Evolutionary conservation across 768 basidiomycete genomes (phyloP), one percentile per base, ranked within the genome.

Genomic region (Ramaria sp.): DNA sequence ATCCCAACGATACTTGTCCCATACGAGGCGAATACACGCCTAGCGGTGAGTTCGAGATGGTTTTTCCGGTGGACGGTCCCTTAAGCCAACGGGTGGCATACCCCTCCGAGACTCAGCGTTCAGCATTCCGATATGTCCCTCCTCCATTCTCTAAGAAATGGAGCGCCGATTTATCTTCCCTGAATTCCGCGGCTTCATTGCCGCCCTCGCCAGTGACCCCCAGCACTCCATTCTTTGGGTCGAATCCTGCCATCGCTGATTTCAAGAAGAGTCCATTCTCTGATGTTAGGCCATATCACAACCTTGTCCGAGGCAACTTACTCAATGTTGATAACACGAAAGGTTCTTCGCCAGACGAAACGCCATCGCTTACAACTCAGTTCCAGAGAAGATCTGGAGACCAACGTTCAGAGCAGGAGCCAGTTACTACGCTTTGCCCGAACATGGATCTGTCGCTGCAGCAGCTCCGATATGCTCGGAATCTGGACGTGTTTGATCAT

Each of bases 401-500:
- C 39, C 20, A 1, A 22, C 39, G 5, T 41, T 6, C 18, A 9
- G 28, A 28, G 45, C 45, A 47, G 9, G 2, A 22, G 7, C 9
- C 12, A 27, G 7, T 24, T 37, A 25, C 32, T 25, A 37, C 30
- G 16, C 42, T 55, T 25, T 25, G 18, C n/a, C 43, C 53, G 2
- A 24, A 27, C 16, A 27, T 32, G 13, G 44, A 55, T 8, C 2
- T 55, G 24, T 47, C 53, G 16, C 20, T 55, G n/a, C 16, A 18
- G 10, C 39, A 86, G 61, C 71, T 93, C 55, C 68, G 71, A 3
- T 73, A 73, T 20, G 91, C 84, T 2, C 77, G 82, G 0, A 66
- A 77, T 15, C 71, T 86, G 28, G 70, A 76, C 18, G 78, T 95
- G 55, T 73, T 85, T 41, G 77, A 79, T 38, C 79, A 85, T 57